Percentiles rank a stretch among this genome's conserved stretches.
Evolutionary conservation across 176 grass and related monocot species (phyloP).

Genomic region (Ensete glaucum): DNA sequence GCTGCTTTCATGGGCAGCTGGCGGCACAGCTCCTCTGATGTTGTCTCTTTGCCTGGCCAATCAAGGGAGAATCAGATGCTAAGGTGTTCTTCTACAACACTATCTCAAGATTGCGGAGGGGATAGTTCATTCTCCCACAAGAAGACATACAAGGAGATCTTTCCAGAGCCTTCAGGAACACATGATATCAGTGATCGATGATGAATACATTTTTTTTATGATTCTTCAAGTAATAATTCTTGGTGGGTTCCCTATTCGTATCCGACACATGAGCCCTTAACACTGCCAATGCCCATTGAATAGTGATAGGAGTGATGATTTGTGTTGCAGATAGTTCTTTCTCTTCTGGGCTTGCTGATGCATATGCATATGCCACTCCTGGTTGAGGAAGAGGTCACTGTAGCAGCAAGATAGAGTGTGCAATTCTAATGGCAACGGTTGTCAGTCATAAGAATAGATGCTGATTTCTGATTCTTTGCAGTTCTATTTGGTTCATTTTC

Average conservation of each 20-base stretch:
- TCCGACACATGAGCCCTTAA: background rate
- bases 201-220: background rate
- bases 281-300: background rate
- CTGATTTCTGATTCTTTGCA: constrained; percentile 4
- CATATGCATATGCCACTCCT: background rate
- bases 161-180: constrained; percentile 63
- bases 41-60: constrained; percentile 22
- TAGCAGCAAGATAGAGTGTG: background rate
- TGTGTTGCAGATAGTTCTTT: background rate
- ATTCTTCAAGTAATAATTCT: constrained; percentile 25
- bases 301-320: background rate
- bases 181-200: constrained; percentile 74
- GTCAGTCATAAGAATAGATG: constrained; percentile 1
- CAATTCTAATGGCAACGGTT: background rate
- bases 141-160: constrained; percentile 70
- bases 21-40: constrained; percentile 69
- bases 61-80: constrained; percentile 52
- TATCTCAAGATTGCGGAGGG: constrained; percentile 79
- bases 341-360: background rate
- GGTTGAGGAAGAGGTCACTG: background rate
- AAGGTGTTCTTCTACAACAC: constrained; percentile 56
- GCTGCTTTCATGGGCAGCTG: constrained; percentile 83
- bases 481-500: background rate
- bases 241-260: background rate
- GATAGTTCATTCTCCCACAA: constrained; percentile 73